Evolutionary conservation across 2,329 filamentous ascomycete genomes (phyloP).

Genomic region (Trichoderma gracile): DNA sequence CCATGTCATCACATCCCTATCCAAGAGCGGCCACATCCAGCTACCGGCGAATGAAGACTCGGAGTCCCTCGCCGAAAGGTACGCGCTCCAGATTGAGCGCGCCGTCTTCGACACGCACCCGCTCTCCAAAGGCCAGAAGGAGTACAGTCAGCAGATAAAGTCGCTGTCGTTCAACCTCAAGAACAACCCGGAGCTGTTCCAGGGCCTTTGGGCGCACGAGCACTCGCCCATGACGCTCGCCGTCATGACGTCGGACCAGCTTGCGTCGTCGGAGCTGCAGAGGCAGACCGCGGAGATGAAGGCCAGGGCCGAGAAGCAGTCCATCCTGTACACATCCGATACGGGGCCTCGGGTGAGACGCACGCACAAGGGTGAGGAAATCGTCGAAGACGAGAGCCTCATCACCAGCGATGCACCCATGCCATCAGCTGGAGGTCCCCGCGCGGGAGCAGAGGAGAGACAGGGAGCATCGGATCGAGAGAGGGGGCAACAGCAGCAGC

Average conservation of each 20-base stretch:
- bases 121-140: constrained; percentile 46
- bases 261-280: constrained; percentile 89
- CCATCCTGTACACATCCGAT: constrained; percentile 76
- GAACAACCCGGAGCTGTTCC: constrained; percentile 76
- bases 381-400: constrained; percentile 73
- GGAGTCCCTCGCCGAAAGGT: constrained; percentile 65
- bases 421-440: constrained; percentile 32
- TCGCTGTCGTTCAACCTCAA: constrained; percentile 85
- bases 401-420: constrained; percentile 41
- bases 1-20: constrained; percentile 64
- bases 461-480: constrained; percentile 25
- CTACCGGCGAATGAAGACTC: constrained; percentile 64
- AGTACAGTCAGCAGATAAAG: constrained; percentile 66
- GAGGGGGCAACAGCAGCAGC: not conserved
- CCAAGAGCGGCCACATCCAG: constrained; percentile 64
- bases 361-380: constrained; percentile 93
- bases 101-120: constrained; percentile 60
- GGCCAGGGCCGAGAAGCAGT: constrained; percentile 76
- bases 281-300: constrained; percentile 74
- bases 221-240: constrained; percentile 75
- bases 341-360: constrained; percentile 73
- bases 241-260: constrained; percentile 85
- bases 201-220: constrained; percentile 70
- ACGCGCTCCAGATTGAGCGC: constrained; percentile 80
- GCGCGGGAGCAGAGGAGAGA: constrained; percentile 24